Evolutionary conservation across 345 rosid genomes (phyloP), one percentile per base, ranked within the genome.

Genomic region (Mercurialis annua): DNA sequence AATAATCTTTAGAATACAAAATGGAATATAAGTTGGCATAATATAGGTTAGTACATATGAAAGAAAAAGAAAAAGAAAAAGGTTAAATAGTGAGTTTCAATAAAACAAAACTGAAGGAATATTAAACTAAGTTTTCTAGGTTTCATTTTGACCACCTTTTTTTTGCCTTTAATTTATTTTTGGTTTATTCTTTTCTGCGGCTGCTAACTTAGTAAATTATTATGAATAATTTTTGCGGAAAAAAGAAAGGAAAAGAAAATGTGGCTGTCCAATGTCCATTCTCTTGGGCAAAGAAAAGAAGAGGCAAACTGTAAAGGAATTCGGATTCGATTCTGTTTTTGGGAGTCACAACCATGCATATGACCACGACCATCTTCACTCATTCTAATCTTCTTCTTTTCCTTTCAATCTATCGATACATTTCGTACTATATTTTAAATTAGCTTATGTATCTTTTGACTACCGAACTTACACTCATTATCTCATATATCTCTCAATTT

Each of bases 211-310:
- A 26, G 7, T 3, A 38, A 30, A 34, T n/a, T n/a, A n/a, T n/a
- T 18, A 15, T 23, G 31, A 8, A 1, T 53, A 69, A 40, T 3
- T 40, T 40, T 40, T 40, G 1, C 8, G 1, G 1, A 9, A 40
- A 40, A 40, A 40, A 40, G 6, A 40, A 40, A 40, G 1, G 1
- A 40, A 40, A 40, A 14, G 44, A 40, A 40, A 60, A 47, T 65
- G 73, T 77, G 84, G 76, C 77, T 56, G n/a, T n/a, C n/a, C n/a
- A n/a, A n/a, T n/a, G n/a, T 80, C 86, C 86, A 83, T 80, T 83
- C 81, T 80, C 86, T 83, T 73, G 86, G 84, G 79, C 76, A 83
- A 83, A 83, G 86, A 65, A 44, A 2, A 58, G 67, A 59, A 68
- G 72, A 59, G 56, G 83, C 81, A 78, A 80, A 73, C 81, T 78